Evolutionary conservation across 441 rosid species (phyloP).

Genomic region (Populus trichocarpa): DNA sequence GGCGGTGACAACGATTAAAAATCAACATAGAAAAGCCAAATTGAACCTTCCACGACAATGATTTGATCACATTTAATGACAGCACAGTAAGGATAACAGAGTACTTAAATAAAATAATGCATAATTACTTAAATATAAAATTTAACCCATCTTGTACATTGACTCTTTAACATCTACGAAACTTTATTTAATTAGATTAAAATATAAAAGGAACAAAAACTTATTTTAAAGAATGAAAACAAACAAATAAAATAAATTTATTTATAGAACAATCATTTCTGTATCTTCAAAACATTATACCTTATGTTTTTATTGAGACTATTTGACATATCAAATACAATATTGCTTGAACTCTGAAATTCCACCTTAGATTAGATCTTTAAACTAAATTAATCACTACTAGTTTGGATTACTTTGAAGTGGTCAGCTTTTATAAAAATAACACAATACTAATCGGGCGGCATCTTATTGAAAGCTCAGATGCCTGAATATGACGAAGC

Average conservation of each 20-base stretch:
- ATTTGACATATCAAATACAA: background rate
- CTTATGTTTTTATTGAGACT: no score
- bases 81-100: background rate
- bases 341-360: background rate
- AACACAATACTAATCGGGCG: background rate
- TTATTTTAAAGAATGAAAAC: no score
- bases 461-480: background rate
- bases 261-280: no score
- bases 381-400: no score
- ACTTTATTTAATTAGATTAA: no score
- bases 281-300: no score
- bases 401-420: background rate
- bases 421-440: background rate
- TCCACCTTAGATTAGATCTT: background rate
- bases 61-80: background rate
- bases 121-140: no score
- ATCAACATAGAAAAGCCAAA: background rate
- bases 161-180: no score
- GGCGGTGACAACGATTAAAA: background rate
- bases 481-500: background rate
- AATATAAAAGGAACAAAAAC: no score
- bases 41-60: background rate
- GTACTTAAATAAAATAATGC: background rate
- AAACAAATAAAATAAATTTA: no score
- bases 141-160: no score